Base-by-base conservation (phyloP, 2,329 filamentous ascomycete genomes). In the Aspergillus terreus region DNA sequence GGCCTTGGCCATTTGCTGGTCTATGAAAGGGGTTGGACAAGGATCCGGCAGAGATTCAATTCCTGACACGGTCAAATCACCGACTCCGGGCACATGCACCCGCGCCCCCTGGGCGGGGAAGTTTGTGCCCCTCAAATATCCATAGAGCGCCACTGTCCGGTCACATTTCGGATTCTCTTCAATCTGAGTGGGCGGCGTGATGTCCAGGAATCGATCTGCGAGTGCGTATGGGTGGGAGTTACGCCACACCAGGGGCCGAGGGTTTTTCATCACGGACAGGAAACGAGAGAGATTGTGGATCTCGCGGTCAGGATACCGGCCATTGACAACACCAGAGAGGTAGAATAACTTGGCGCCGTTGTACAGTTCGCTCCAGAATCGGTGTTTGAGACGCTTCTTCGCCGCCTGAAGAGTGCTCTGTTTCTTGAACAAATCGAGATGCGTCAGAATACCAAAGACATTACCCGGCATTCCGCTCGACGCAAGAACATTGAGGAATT, bases 261-360 rank as follows among this genome's bases (percentile, higher is more conserved):
- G 92, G 68, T 96, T 99, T 79, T 99, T 99, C 95, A 99, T 99
- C 59, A 99, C 91, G 17, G 90, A 95, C 59, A 99, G 79, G 71
- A 99, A 99, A 50, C 95, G 84, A 12, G 90, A 95, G 49, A 99
- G 73, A 66, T 99, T 99, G 75, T 97, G 89, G 14, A 99, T 85
- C 72, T 99, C 95, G 58, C 95, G 85, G 70, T 99, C 94, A 0
- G 94, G 95, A 65, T 99, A 99, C 57, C 94, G 82, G 40, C 94
- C 94, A 70, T 99, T 99, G 62, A 97, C 88, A 33, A 99, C 92
- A 64, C 94, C 94, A 1, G 90, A 96, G 4, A 99, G 81, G 66
- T 97, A 97, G 73, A 99, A 99, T 0, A 99, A 78, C 68, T 99
- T 96, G 5, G 95, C 94, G 50, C 94, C 94, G 65, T 96, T 90